Evolutionary conservation across 2,329 filamentous ascomycete genomes (phyloP).

Genomic region (Aspergillus oerlinghausenensis): DNA sequence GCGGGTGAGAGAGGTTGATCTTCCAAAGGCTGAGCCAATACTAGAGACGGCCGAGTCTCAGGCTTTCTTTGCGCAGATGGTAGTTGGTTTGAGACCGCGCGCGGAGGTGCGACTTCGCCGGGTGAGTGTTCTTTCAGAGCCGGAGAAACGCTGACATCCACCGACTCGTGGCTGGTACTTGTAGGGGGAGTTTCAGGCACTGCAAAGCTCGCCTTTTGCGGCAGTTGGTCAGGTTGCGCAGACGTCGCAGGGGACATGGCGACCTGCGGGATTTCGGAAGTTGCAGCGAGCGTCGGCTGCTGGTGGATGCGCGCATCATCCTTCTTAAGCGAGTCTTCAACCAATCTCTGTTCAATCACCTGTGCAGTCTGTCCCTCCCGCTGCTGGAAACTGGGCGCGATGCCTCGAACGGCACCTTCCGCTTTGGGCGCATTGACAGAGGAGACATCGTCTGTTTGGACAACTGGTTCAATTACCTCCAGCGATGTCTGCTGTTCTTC

Average conservation of each 20-base stretch:
- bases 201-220: constrained; percentile 22
- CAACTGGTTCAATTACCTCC: constrained; percentile 36
- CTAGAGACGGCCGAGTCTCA: constrained; percentile 25
- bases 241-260: constrained; percentile 15
- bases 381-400: constrained; percentile 1
- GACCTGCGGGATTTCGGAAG: constrained; percentile 9
- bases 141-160: constrained; percentile 17
- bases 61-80: constrained; percentile 21
- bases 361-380: constrained; percentile 4
- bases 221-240: constrained; percentile 50
- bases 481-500: constrained; percentile 24
- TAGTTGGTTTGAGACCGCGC: constrained; percentile 13
- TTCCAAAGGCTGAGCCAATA: constrained; percentile 19
- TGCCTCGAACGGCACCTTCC: constrained; percentile 13
- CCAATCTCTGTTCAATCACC: constrained; percentile 4
- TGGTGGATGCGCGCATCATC: constrained; percentile 4
- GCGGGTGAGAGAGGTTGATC: constrained; percentile 46
- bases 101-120: constrained; percentile 10
- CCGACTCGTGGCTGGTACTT: constrained; percentile 19
- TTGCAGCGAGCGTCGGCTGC: constrained; percentile 8
- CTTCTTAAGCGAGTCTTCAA: constrained; percentile 8
- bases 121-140: constrained; percentile 15
- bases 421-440: constrained; percentile 13
- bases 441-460: constrained; percentile 24
- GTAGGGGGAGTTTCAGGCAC: constrained; percentile 20